phyloP scores from a whole-genome alignment of 2,329 filamentous ascomycete genomes.

The Cladorrhinum sp. region DNA sequence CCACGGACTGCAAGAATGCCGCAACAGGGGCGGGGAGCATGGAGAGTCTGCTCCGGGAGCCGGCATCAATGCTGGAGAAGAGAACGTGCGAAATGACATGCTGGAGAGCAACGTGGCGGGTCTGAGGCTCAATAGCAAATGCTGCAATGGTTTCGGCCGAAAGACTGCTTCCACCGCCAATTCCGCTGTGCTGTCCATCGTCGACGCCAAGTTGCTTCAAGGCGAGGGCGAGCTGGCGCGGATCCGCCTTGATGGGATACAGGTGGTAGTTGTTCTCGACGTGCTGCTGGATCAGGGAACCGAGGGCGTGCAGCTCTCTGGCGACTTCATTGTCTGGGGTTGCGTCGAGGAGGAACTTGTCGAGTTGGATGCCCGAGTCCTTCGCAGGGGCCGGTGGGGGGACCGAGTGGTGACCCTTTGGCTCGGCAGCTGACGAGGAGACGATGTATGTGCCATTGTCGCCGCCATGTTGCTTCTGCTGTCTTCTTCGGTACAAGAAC shows the following conservation, averaged over 20 bases:
- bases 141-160: constrained; percentile 25
- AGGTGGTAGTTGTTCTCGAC: constrained; percentile 20
- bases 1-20: constrained; percentile 31
- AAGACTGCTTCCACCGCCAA: constrained; percentile 5
- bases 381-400: neutral
- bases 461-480: neutral
- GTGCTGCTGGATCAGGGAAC: constrained; percentile 16
- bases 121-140: constrained; percentile 34
- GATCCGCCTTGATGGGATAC: constrained; percentile 6
- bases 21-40: constrained; percentile 37
- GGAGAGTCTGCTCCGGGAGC: constrained; percentile 30
- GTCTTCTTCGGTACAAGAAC: neutral
- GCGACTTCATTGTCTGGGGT: constrained; percentile 15
- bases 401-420: neutral
- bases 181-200: neutral
- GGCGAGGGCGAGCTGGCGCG: neutral
- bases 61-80: constrained; percentile 36
- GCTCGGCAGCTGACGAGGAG: neutral
- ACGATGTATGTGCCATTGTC: neutral
- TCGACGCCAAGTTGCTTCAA: constrained; percentile 14
- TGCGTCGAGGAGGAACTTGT: constrained; percentile 10
- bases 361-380: neutral
- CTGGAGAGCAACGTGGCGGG: constrained; percentile 34
- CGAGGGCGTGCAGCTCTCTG: constrained; percentile 10
- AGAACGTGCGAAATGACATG: constrained; percentile 38